Evolutionary conservation across 805 yeast species (phyloP), one percentile per base, ranked within the genome.

Genomic region (Cyberlindnera xylosilytica): DNA sequence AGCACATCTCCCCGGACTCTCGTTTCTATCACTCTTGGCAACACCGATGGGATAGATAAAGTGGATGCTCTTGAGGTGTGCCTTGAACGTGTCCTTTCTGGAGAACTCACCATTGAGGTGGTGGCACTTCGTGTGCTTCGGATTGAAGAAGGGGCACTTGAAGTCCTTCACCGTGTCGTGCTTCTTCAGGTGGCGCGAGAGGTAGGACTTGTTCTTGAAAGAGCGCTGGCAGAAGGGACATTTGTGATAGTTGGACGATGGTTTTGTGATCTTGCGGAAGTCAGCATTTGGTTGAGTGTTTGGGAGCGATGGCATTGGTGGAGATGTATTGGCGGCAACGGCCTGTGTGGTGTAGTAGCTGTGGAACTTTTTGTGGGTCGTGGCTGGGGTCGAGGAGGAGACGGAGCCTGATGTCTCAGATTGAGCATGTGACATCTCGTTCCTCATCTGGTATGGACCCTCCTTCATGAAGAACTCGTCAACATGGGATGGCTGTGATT

Each of bases 181-280:
- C 60, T 87, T 87, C 66, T 86, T 84, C 64, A 84, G 62, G 62
- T 87, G 96, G 48, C 95, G 77, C 0, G 95, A 84, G 44, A 87
- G 69, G 59, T 87, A 87, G 6, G 95, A 91, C 58, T 82, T 82
- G 39, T 86, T 82, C 47, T 79, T 74, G 66, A 87, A 87, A 34
- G 70, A 71, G 2, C 93, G 79, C 37, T 73, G 72, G 64, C 96
- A 87, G 48, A 76, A 73, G 7, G 80, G 74, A 65, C 96, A 87
- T 42, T 59, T 58, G 54, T 57, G 60, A 16, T 53, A 51, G 3
- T 17, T 38, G 13, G 39, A 23, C 2, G 24, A 28, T 17, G 35
- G 39, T 17, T 42, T 42, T 26, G 28, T 38, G 5, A 38, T 26
- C 33, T 30, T 24, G n/a, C n/a, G 10, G 39, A 38, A 38, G 16